These are phyloP conservation scores for Flaveria brownii DNA, from an alignment of 129 eudicot genomes.

Conservation along the genomic window DNA sequence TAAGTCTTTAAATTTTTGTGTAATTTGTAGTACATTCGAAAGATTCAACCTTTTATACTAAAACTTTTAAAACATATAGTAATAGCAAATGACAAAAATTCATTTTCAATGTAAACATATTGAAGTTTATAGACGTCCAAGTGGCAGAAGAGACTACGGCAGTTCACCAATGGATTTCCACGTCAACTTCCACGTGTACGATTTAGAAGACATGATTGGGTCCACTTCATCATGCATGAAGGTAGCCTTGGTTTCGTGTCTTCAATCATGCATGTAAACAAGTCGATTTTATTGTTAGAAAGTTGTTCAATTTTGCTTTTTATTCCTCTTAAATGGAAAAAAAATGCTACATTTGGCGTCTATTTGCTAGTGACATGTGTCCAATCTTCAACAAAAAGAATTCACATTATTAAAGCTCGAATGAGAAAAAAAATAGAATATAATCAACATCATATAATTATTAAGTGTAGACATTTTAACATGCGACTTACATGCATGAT, in stretches of 20 bases:
- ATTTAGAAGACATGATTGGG: slow-evolving; percentile 19
- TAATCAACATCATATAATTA: neutral
- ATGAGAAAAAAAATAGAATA: neutral
- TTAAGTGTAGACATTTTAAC: too few relatives aligned
- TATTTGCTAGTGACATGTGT: slow-evolving; percentile 14
- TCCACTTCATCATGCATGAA: slow-evolving; percentile 23
- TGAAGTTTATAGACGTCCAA: slow-evolving; percentile 16
- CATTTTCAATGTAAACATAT: neutral
- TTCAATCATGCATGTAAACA: slow-evolving; percentile 31
- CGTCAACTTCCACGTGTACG: slow-evolving; percentile 31
- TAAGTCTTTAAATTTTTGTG: too few relatives aligned
- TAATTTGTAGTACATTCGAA: too few relatives aligned
- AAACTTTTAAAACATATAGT: too few relatives aligned
- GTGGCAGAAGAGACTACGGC: slow-evolving; percentile 21
- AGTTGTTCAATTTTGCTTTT: slow-evolving; percentile 21
- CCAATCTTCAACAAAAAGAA: neutral
- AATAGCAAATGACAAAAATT: neutral
- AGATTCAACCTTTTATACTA: too few relatives aligned
- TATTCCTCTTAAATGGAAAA: neutral
- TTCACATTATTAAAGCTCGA: neutral
- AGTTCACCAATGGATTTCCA: slow-evolving; percentile 27
- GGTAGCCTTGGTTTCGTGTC: slow-evolving; percentile 15
- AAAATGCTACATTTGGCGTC: slow-evolving; percentile 24
- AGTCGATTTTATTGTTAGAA: neutral
- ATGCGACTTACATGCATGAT: too few relatives aligned